A percentile compares a stretch with the other conserved stretches of the same genome.
phyloP scores from a whole-genome alignment of 2,329 filamentous ascomycete species.

The Hypomyces rosellus region DNA sequence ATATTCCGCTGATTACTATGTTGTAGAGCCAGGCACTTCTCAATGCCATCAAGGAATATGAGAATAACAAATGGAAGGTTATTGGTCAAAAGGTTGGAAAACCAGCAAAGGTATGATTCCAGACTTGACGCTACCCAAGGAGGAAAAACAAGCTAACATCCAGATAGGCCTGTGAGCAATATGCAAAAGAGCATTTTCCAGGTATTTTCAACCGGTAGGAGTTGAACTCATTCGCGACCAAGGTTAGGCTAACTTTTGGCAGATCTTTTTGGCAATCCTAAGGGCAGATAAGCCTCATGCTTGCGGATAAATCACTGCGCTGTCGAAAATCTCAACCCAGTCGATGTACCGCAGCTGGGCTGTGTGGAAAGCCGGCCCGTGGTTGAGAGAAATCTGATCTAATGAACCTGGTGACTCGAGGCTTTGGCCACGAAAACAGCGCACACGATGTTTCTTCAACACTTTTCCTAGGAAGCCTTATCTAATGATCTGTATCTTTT shows the following conservation, averaged over 20 bases:
- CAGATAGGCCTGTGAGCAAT: conserved; percentile 56
- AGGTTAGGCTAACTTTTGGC: conserved; percentile 24
- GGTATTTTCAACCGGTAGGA: conserved; percentile 30
- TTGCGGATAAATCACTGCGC: conserved; percentile 6
- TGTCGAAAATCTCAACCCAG: conserved; percentile 3
- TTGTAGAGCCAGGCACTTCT: conserved; percentile 68
- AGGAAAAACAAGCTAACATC: conserved; percentile 8
- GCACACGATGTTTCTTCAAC: background rate
- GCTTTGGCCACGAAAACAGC: background rate
- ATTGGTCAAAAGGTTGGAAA: conserved; percentile 97
- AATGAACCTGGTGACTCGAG: background rate
- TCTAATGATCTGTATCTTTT: conserved; percentile 7
- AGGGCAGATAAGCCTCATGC: conserved; percentile 27
- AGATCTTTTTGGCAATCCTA: conserved; percentile 34
- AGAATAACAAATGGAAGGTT: conserved; percentile 97
- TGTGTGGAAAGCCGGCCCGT: background rate
- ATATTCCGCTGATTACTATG: conserved; percentile 8
- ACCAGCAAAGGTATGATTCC: conserved; percentile 65
- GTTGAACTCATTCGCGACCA: conserved; percentile 6
- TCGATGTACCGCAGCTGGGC: conserved; percentile 3
- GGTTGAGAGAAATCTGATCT: background rate
- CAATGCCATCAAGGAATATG: conserved; percentile 96
- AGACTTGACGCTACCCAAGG: background rate
- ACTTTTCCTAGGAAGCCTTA: background rate
- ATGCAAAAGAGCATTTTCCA: conserved; percentile 90